phyloP scores from a whole-genome alignment of 2,329 filamentous ascomycete genomes.

The Colletotrichum sp. region DNA sequence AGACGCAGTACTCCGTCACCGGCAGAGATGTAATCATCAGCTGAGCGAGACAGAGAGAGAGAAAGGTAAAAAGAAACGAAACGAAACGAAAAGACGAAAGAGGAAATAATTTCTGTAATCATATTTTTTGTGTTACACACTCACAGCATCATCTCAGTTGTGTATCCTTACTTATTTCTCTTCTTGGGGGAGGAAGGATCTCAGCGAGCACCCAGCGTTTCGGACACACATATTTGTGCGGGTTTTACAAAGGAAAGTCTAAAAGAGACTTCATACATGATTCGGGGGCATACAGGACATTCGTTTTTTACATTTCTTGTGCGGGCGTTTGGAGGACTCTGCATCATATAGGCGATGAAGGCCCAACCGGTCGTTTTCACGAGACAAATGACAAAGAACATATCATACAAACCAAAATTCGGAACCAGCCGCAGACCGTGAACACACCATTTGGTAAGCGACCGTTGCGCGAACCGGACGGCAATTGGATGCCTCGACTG shows the following conservation, averaged over 20 bases:
- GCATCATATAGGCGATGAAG: background rate
- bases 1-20: conserved; percentile 24
- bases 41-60: background rate
- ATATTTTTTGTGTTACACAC: background rate
- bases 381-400: background rate
- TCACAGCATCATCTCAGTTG: background rate
- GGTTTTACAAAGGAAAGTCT: background rate
- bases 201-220: background rate
- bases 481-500: background rate
- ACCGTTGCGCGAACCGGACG: background rate
- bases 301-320: background rate
- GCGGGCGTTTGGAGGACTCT: background rate
- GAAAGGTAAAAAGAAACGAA: background rate
- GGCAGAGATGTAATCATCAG: conserved; percentile 19
- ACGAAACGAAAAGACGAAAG: background rate
- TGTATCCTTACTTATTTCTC: background rate
- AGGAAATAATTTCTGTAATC: background rate
- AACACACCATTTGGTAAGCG: background rate
- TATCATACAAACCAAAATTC: background rate
- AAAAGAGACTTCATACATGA: background rate
- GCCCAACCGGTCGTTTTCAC: background rate
- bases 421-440: background rate
- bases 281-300: background rate
- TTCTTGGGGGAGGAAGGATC: background rate
- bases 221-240: background rate